These are phyloP conservation scores for Emergomyces orientalis DNA, from an alignment of 2,329 filamentous ascomycete genomes.

Conservation along the genomic window DNA sequence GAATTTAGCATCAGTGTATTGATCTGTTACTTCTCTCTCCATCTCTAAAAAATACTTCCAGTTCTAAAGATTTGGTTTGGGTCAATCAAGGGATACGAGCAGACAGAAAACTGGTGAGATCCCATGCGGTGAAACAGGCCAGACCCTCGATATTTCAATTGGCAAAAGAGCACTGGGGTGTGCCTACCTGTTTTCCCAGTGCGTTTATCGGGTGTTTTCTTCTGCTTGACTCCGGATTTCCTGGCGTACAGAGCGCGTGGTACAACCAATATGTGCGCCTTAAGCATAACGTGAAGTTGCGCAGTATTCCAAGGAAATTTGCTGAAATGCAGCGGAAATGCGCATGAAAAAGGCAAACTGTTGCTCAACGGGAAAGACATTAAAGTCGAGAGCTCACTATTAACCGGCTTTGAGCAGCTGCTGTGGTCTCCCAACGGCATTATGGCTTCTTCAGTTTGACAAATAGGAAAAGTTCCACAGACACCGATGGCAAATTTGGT, in stretches of 20 bases:
- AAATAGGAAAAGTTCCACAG: not conserved
- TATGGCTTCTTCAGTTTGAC: not conserved
- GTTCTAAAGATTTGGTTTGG: no score
- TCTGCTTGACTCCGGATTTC: not conserved
- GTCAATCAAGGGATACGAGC: not conserved
- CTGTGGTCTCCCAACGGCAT: not conserved
- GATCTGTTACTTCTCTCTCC: no score
- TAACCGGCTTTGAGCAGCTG: not conserved
- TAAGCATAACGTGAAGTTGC: not conserved
- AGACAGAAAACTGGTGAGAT: not conserved
- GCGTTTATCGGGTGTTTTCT: not conserved
- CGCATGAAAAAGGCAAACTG: not conserved
- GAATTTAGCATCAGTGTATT: no score
- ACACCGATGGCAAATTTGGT: not conserved
- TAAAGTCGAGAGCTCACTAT: not conserved
- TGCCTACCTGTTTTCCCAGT: not conserved
- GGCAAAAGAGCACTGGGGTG: not conserved
- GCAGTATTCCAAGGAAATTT: slow-evolving; percentile 1
- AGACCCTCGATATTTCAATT: not conserved
- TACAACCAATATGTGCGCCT: not conserved
- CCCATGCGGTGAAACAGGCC: not conserved
- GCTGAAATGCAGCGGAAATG: not conserved
- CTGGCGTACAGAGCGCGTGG: not conserved
- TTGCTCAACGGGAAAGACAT: not conserved
- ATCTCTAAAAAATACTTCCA: no score